These are phyloP conservation scores for Lodderomyces oxycetoniae DNA, from an alignment of 1,139 yeast genomes.

Conservation along the genomic window DNA sequence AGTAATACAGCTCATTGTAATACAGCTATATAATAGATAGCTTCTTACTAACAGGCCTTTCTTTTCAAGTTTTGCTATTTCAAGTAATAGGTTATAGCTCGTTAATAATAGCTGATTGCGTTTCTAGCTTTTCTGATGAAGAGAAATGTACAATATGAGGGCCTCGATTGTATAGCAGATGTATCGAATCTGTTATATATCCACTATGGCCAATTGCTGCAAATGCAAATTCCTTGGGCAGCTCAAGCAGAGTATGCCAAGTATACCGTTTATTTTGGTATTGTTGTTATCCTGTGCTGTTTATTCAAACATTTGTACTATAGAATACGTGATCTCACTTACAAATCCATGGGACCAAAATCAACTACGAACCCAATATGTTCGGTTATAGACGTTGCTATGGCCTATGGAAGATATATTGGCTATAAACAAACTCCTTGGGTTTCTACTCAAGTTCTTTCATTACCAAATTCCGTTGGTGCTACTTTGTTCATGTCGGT, in stretches of 20 bases:
- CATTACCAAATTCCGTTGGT: slow-evolving; percentile 52
- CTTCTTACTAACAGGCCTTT: too few relatives aligned
- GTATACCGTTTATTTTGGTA: slow-evolving; percentile 44
- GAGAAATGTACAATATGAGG: slow-evolving; percentile 24
- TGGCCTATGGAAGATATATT: slow-evolving; percentile 41
- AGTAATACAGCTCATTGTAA: too few relatives aligned
- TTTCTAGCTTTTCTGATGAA: slow-evolving; percentile 1
- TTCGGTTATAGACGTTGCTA: slow-evolving; percentile 25
- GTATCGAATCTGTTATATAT: slow-evolving; percentile 23
- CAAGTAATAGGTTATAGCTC: background rate
- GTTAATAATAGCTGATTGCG: background rate
- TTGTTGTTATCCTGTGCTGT: slow-evolving; percentile 33
- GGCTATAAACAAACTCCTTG: slow-evolving; percentile 48
- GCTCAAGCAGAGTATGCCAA: slow-evolving; percentile 39
- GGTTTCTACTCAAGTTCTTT: slow-evolving; percentile 30
- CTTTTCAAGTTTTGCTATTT: too few relatives aligned
- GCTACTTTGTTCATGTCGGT: slow-evolving; percentile 36
- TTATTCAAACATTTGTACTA: slow-evolving; percentile 38
- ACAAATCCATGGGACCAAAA: slow-evolving; percentile 12
- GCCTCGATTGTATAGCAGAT: slow-evolving; percentile 47
- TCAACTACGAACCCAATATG: slow-evolving; percentile 12
- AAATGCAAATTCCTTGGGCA: slow-evolving; percentile 37
- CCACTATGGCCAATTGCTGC: slow-evolving; percentile 27
- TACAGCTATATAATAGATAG: too few relatives aligned
- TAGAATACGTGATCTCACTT: slow-evolving; percentile 29